Conservation (phyloP, 2,329 filamentous ascomycete species). For the Microdochium paspali region DNA sequence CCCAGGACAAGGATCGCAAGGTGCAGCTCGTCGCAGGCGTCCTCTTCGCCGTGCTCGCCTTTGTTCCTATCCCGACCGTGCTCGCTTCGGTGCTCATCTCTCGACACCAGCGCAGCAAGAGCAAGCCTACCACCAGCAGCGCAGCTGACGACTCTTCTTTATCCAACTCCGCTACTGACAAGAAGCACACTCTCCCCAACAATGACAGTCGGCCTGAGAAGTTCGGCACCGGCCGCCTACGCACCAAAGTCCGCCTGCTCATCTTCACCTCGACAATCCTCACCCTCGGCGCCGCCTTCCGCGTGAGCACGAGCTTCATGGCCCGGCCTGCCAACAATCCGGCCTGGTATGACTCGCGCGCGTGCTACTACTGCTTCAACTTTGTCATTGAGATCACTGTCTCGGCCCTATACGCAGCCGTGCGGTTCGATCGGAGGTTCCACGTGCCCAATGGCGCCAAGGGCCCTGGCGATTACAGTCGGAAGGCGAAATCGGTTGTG, state of each 20-base stretch:
- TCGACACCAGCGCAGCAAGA: not conserved
- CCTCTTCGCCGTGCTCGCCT: conserved; percentile 18
- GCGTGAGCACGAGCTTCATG: conserved; percentile 38
- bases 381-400: conserved; percentile 42
- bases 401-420: conserved; percentile 14
- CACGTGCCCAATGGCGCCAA: conserved; percentile 19
- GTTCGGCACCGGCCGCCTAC: conserved; percentile 46
- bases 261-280: conserved; percentile 36
- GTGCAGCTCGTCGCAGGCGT: conserved; percentile 16
- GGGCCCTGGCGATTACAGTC: conserved; percentile 13
- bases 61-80: conserved; percentile 8
- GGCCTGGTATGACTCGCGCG: conserved; percentile 48
- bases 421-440: conserved; percentile 18
- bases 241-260: conserved; percentile 45
- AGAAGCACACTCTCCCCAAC: not conserved
- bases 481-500: not conserved
- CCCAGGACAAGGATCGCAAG: conserved; percentile 10
- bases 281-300: conserved; percentile 47
- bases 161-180: not conserved
- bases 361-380: conserved; percentile 55
- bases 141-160: not conserved
- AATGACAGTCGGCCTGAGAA: conserved; percentile 21
- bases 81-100: not conserved
- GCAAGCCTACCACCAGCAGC: not conserved
- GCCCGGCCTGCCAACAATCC: conserved; percentile 29